Conservation (phyloP, 768 basidiomycete genomes). For the Neoboletus magnificus region DNA sequence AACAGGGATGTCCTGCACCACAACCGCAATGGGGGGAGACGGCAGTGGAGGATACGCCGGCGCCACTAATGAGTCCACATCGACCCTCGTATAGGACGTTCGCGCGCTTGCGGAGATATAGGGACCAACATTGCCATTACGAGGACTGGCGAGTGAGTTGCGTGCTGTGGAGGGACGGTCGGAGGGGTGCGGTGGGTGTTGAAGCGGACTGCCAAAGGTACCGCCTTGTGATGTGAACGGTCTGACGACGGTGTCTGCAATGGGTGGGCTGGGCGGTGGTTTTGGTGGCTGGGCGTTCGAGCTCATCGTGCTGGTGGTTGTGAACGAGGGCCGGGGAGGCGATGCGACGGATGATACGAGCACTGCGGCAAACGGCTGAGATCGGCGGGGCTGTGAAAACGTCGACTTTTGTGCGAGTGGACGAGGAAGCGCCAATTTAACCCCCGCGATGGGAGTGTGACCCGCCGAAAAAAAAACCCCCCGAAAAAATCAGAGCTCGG, state of each 20-base stretch:
- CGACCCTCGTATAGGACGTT: slow-evolving; percentile 54
- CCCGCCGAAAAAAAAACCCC: too few species aligned
- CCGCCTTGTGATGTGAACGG: slow-evolving; percentile 30
- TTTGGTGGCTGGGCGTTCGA: slow-evolving; percentile 1
- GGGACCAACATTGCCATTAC: slow-evolving; percentile 12
- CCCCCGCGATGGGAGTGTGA: neutral
- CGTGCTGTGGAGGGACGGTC: slow-evolving; percentile 23
- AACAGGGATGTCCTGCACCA: neutral
- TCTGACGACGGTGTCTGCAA: slow-evolving; percentile 26
- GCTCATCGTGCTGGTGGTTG: neutral
- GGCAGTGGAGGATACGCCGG: slow-evolving; percentile 27
- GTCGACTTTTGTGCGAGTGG: neutral
- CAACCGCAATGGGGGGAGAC: slow-evolving; percentile 14
- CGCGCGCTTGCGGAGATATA: slow-evolving; percentile 43
- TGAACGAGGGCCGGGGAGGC: neutral
- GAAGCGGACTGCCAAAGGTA: slow-evolving; percentile 6
- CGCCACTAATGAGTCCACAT: slow-evolving; percentile 29
- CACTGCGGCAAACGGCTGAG: neutral
- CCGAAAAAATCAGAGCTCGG: too few species aligned
- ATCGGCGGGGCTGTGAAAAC: neutral
- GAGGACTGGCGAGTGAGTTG: slow-evolving; percentile 4
- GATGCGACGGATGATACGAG: too few species aligned
- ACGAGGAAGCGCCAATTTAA: neutral
- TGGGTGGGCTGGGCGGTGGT: slow-evolving; percentile 17
- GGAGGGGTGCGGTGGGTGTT: neutral